These are phyloP conservation scores for Fraxinus pennsylvanica DNA, from an alignment of 257 asterid genomes.

Conservation along the genomic window DNA sequence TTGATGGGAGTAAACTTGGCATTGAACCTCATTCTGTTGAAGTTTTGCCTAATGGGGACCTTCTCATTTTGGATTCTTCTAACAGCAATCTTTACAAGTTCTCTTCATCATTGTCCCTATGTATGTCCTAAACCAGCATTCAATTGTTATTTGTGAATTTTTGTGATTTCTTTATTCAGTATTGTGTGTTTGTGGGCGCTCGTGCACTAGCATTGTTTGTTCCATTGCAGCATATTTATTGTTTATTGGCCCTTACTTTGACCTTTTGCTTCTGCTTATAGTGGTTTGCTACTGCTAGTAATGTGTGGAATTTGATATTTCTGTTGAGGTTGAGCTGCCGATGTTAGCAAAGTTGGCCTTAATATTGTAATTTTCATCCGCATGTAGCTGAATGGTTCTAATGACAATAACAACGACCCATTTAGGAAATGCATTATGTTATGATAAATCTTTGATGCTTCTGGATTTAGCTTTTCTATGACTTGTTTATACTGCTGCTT, in stretches of 20 bases:
- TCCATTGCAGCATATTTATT: background rate
- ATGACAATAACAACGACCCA: constrained; percentile 11
- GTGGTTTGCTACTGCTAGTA: constrained; percentile 25
- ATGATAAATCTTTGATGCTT: background rate
- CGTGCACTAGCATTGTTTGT: background rate
- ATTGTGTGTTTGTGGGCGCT: too few species aligned
- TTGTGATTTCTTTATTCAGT: background rate
- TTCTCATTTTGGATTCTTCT: constrained; percentile 80
- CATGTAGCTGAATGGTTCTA: constrained; percentile 13
- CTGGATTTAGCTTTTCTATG: background rate
- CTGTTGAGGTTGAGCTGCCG: constrained; percentile 21
- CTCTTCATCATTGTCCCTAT: constrained; percentile 73
- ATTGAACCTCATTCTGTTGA: constrained; percentile 81
- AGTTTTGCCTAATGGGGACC: constrained; percentile 76
- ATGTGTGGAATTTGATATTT: constrained; percentile 12
- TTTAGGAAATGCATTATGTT: constrained; percentile 2
- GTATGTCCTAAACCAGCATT: constrained; percentile 43
- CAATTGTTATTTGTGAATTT: constrained; percentile 5
- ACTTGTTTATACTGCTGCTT: constrained; percentile 6
- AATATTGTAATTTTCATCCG: constrained; percentile 7
- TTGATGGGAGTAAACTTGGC: constrained; percentile 97
- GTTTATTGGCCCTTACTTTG: background rate
- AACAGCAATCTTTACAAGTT: constrained; percentile 87
- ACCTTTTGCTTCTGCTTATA: constrained; percentile 15
- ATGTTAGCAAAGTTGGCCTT: constrained; percentile 19